phyloP scores from a whole-genome alignment of 345 rosid species.

The Conringia planisiliqua region DNA sequence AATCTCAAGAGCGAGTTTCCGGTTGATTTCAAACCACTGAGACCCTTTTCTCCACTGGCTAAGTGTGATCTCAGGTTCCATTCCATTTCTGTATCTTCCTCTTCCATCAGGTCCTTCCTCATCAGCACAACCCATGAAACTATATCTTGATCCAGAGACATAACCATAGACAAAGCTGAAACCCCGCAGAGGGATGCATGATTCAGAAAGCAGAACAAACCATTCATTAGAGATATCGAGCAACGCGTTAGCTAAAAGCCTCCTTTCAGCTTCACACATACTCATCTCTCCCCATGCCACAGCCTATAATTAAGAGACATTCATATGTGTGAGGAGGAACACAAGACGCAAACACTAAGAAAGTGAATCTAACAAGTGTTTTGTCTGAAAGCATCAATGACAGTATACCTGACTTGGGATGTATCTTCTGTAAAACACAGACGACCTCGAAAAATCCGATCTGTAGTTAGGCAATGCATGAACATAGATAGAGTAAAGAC shows the following conservation, averaged over 20 bases:
- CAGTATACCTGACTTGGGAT: conserved; percentile 88
- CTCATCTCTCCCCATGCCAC: conserved; percentile 95
- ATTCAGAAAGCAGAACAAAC: conserved; percentile 82
- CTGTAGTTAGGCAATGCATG: conserved; percentile 67
- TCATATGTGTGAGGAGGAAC: not conserved
- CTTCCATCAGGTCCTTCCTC: conserved; percentile 77
- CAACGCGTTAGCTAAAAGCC: conserved; percentile 84
- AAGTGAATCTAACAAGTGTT: not conserved
- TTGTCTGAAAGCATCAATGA: not conserved
- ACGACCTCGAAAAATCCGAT: conserved; percentile 44
- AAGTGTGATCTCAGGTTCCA: conserved; percentile 70
- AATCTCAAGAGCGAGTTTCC: conserved; percentile 61
- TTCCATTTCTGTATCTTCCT: conserved; percentile 57
- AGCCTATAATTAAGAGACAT: conserved; percentile 36
- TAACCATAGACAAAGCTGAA: conserved; percentile 59
- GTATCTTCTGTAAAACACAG: conserved; percentile 70
- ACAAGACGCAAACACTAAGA: not conserved
- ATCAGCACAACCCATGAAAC: conserved; percentile 79
- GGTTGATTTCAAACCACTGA: conserved; percentile 83
- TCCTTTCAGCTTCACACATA: conserved; percentile 91
- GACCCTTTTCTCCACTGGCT: conserved; percentile 94
- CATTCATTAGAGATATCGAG: conserved; percentile 86
- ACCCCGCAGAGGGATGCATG: conserved; percentile 86
- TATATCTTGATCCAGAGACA: conserved; percentile 55
- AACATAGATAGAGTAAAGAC: conserved; percentile 64